These are phyloP conservation scores for Fraxinus platypoda DNA, from an alignment of 305 asterid genomes.

Conservation along the genomic window DNA sequence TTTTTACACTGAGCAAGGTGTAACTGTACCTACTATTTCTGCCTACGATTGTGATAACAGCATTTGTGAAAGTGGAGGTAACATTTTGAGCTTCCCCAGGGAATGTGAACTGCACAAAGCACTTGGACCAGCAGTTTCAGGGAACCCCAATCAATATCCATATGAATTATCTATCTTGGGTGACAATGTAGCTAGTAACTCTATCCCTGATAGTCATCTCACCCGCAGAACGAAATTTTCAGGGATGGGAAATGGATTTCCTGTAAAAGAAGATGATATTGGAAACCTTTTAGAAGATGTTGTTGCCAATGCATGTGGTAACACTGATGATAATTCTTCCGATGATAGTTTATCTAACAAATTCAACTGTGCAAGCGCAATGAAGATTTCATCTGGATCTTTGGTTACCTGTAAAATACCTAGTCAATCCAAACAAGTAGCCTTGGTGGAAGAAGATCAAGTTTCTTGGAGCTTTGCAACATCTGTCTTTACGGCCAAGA, in stretches of 20 bases:
- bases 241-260: slow-evolving; percentile 33
- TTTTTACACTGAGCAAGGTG: slow-evolving; percentile 34
- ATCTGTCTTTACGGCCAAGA: slow-evolving; percentile 25
- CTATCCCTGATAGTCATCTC: slow-evolving; percentile 25
- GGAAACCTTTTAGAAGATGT: slow-evolving; percentile 46
- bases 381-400: slow-evolving; percentile 25
- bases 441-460: slow-evolving; percentile 31
- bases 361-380: slow-evolving; percentile 34
- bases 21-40: slow-evolving; percentile 18
- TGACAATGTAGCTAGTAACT: slow-evolving; percentile 28
- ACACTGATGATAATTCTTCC: slow-evolving; percentile 31
- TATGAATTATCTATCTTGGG: slow-evolving; percentile 28
- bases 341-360: slow-evolving; percentile 38
- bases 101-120: slow-evolving; percentile 50
- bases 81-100: slow-evolving; percentile 36
- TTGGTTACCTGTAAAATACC: slow-evolving; percentile 32
- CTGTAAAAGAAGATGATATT: slow-evolving; percentile 32
- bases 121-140: slow-evolving; percentile 36
- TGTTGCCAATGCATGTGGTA: slow-evolving; percentile 35
- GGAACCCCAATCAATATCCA: slow-evolving; percentile 17
- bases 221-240: slow-evolving; percentile 23
- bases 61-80: slow-evolving; percentile 27
- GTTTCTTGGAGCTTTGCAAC: slow-evolving; percentile 38
- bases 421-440: slow-evolving; percentile 30
- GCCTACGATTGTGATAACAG: slow-evolving; percentile 30